Percentiles rank a stretch among this genome's conserved stretches.
Conservation (phyloP, 176 grass and related monocot species). For the Cenchrus fungigraminus region DNA sequence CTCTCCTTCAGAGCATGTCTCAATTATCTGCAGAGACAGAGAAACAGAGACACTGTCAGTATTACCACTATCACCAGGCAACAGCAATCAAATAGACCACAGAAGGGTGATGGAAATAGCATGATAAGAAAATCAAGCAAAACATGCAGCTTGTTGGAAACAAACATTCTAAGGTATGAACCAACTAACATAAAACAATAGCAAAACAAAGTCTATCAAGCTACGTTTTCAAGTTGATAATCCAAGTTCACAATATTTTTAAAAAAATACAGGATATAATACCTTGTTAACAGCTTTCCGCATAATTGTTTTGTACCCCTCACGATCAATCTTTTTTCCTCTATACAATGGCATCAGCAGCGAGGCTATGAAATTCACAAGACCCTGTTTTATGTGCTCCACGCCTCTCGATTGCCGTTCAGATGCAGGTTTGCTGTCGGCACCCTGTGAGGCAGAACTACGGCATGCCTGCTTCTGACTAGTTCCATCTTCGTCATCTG, state of each 20-base stretch:
- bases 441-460: slow-evolving; percentile 71
- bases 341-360: slow-evolving; percentile 92
- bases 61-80: slow-evolving; percentile 42
- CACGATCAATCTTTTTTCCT: slow-evolving; percentile 76
- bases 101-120: slow-evolving; percentile 35
- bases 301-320: slow-evolving; percentile 90
- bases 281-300: slow-evolving; percentile 97
- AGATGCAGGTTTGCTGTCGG: slow-evolving; percentile 69
- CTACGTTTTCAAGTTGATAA: slow-evolving; percentile 23
- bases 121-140: slow-evolving; percentile 29
- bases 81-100: slow-evolving; percentile 11
- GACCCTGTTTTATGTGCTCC: slow-evolving; percentile 85
- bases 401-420: slow-evolving; percentile 67
- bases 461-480: slow-evolving; percentile 65
- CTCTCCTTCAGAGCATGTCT: slow-evolving; percentile 88
- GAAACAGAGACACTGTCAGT: slow-evolving; percentile 38
- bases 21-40: slow-evolving; percentile 66
- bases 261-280: slow-evolving; percentile 38
- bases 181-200: slow-evolving; percentile 30
- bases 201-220: background rate
- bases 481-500: slow-evolving; percentile 76
- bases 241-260: background rate
- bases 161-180: slow-evolving; percentile 28
- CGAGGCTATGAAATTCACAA: slow-evolving; percentile 83
- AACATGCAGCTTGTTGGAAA: slow-evolving; percentile 14